These are phyloP conservation scores for Magnusiomyces suaveolens DNA, from an alignment of 1,139 yeast species.

Conservation along the genomic window DNA sequence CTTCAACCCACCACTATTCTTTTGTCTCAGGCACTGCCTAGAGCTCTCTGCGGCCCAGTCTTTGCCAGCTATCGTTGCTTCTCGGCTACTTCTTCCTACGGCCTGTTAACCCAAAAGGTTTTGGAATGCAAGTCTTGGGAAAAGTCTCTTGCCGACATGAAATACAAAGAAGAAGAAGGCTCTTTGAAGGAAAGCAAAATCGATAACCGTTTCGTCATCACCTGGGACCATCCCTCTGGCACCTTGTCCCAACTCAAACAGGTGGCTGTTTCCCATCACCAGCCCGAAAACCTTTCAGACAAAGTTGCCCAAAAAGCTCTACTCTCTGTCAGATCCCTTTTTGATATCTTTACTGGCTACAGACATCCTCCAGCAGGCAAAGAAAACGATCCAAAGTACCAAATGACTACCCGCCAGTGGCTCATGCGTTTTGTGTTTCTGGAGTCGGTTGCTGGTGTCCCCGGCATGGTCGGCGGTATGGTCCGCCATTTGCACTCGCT, in stretches of 20 bases:
- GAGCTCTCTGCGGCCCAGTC: not conserved
- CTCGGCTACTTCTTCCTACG: not conserved
- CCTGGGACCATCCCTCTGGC: slow-evolving; percentile 43
- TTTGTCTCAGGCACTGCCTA: not conserved
- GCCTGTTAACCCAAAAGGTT: not conserved
- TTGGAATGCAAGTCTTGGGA: slow-evolving; percentile 6
- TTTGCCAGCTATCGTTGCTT: not conserved
- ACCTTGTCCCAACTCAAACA: slow-evolving; percentile 24
- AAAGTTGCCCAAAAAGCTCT: slow-evolving; percentile 45
- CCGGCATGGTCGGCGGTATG: slow-evolving; percentile 68
- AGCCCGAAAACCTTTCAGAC: slow-evolving; percentile 43
- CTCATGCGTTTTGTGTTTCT: slow-evolving; percentile 53
- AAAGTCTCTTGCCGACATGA: slow-evolving; percentile 9
- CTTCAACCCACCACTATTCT: no score
- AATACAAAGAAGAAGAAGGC: not conserved
- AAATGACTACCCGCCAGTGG: slow-evolving; percentile 60
- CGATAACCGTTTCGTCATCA: not conserved
- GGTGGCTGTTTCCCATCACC: slow-evolving; percentile 45
- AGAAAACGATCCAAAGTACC: slow-evolving; percentile 40
- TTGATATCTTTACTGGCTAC: slow-evolving; percentile 60
- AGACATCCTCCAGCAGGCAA: slow-evolving; percentile 38
- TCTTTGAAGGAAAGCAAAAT: no score
- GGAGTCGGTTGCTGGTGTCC: slow-evolving; percentile 68
- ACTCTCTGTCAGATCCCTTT: slow-evolving; percentile 38
- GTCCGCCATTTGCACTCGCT: slow-evolving; percentile 55